These are phyloP conservation scores for Mallotus japonicus DNA, from an alignment of 441 rosid species.

Conservation along the genomic window DNA sequence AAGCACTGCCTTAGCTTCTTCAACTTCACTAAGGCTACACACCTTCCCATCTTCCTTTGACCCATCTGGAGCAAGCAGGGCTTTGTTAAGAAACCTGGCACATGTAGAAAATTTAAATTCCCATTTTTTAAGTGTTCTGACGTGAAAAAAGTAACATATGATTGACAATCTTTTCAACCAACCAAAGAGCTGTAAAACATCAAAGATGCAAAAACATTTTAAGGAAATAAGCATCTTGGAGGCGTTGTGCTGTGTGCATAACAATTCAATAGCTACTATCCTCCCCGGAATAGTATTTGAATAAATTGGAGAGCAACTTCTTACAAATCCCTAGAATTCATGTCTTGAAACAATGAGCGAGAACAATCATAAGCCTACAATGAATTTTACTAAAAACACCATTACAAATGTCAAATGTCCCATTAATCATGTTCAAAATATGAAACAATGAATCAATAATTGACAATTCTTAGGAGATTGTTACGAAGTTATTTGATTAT, in stretches of 20 bases:
- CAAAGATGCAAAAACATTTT: not conserved
- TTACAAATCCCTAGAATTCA: not conserved
- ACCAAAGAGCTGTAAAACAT: too few relatives aligned
- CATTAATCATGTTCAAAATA: not conserved
- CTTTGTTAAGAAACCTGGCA: constrained; percentile 57
- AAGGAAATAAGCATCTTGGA: not conserved
- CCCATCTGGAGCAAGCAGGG: constrained; percentile 51
- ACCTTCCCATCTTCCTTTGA: constrained; percentile 26
- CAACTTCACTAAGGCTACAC: constrained; percentile 49
- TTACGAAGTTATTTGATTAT: not conserved
- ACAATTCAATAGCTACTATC: not conserved
- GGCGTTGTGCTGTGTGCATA: not conserved
- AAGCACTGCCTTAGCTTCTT: constrained; percentile 57
- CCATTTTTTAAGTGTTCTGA: constrained; percentile 1
- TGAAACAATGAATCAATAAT: not conserved
- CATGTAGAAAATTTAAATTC: not conserved
- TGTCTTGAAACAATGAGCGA: not conserved
- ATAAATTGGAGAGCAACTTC: not conserved
- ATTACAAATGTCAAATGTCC: not conserved
- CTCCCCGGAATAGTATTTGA: not conserved
- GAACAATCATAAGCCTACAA: not conserved
- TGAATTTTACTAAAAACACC: not conserved
- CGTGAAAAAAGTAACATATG: not conserved
- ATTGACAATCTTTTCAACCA: not conserved
- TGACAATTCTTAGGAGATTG: not conserved